Conservation (phyloP, 305 asterid species). For the Withania somnifera region DNA sequence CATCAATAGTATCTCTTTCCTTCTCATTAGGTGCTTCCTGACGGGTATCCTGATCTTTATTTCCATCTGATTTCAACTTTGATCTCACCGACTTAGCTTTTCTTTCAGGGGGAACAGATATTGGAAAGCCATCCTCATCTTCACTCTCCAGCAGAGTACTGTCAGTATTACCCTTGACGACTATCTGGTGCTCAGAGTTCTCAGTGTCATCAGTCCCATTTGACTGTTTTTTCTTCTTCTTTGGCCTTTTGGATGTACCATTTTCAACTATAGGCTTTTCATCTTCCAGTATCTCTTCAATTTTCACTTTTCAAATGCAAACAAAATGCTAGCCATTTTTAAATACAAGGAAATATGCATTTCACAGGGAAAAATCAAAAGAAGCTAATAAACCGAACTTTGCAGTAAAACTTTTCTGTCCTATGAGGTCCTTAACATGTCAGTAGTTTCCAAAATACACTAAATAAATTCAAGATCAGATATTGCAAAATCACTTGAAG, state of each 20-base stretch:
- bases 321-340: not conserved
- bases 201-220: constrained; percentile 21
- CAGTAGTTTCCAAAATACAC: not conserved
- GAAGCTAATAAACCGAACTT: not conserved
- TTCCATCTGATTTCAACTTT: constrained; percentile 13
- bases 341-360: not conserved
- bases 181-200: constrained; percentile 30
- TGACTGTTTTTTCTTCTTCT: constrained; percentile 43
- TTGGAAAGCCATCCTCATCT: constrained; percentile 92
- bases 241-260: constrained; percentile 28
- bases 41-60: constrained; percentile 6
- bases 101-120: constrained; percentile 20
- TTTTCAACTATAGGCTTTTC: constrained; percentile 37
- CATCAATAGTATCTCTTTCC: constrained; percentile 19
- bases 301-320: constrained; percentile 38
- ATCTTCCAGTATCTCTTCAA: constrained; percentile 77
- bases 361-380: not conserved
- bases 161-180: constrained; percentile 23
- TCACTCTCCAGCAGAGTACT: constrained; percentile 55
- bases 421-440: not conserved
- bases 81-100: constrained; percentile 19
- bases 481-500: not conserved
- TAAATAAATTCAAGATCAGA: not conserved
- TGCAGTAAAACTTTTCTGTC: not conserved
- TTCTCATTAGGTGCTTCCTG: constrained; percentile 24